Percentiles rank a stretch among this genome's conserved stretches.
phyloP scores from a whole-genome alignment of 768 basidiomycete genomes.

The Podaxis sp. region DNA sequence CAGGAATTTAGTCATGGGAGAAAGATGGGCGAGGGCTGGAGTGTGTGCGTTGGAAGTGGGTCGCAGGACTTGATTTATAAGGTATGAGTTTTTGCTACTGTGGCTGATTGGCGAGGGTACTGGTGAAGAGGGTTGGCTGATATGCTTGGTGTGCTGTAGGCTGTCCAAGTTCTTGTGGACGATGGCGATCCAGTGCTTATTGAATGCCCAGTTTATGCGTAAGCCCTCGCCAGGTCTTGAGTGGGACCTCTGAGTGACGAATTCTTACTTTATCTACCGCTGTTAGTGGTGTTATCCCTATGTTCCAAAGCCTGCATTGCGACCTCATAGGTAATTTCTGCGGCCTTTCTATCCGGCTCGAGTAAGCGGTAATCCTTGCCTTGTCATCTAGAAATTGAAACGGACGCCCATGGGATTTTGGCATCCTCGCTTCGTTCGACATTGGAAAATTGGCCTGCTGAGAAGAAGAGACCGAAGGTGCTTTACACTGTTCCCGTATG shows the following conservation, averaged over 20 bases:
- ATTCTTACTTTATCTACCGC: slow-evolving; percentile 13
- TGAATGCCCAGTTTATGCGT: slow-evolving; percentile 83
- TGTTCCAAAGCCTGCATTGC: slow-evolving; percentile 55
- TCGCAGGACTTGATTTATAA: slow-evolving; percentile 91
- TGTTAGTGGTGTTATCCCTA: slow-evolving; percentile 63
- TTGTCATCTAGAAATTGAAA: slow-evolving; percentile 60
- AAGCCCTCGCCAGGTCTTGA: slow-evolving; percentile 21
- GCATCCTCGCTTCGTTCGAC: slow-evolving; percentile 58
- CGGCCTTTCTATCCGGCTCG: neutral
- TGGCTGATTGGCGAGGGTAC: neutral
- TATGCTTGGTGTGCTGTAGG: slow-evolving; percentile 39
- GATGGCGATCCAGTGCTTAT: slow-evolving; percentile 80
- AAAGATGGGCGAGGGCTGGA: slow-evolving; percentile 65
- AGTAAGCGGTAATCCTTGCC: neutral
- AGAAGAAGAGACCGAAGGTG: slow-evolving; percentile 70
- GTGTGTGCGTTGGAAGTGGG: slow-evolving; percentile 74
- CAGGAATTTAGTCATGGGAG: slow-evolving; percentile 73
- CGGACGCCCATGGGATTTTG: slow-evolving; percentile 71
- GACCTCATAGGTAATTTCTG: slow-evolving; percentile 53
- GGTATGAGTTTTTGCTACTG: slow-evolving; percentile 39
- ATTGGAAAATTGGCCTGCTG: slow-evolving; percentile 73
- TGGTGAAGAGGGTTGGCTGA: neutral
- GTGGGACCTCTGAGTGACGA: neutral
- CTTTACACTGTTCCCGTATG: slow-evolving; percentile 81
- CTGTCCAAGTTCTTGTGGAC: slow-evolving; percentile 67